phyloP scores from a whole-genome alignment of 805 yeast genomes.

The Starmerella riodocensis region DNA sequence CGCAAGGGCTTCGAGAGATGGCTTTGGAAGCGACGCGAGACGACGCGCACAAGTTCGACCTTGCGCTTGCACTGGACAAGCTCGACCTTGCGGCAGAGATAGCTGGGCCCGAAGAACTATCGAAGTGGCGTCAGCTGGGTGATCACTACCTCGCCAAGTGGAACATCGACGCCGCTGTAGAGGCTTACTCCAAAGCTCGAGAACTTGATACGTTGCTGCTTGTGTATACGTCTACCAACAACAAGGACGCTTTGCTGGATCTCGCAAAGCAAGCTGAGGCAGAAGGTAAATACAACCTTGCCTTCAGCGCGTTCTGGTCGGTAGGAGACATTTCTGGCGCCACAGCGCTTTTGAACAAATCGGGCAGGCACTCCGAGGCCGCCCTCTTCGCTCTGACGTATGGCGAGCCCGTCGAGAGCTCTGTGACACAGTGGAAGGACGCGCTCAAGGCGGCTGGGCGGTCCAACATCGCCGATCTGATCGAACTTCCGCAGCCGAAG shows the following conservation, averaged over 20 bases:
- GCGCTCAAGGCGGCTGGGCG: constrained; percentile 41
- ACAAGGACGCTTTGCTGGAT: constrained; percentile 42
- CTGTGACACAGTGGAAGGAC: constrained; percentile 58
- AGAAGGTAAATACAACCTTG: constrained; percentile 76
- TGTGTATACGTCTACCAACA: constrained; percentile 68
- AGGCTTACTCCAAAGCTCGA: constrained; percentile 62
- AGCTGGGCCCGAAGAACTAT: constrained; percentile 29
- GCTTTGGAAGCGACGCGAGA: constrained; percentile 78
- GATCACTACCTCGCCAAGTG: constrained; percentile 69
- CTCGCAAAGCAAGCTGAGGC: constrained; percentile 55
- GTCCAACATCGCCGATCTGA: constrained; percentile 46
- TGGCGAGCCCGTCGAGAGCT: constrained; percentile 36
- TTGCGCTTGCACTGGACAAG: constrained; percentile 66
- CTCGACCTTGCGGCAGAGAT: constrained; percentile 59
- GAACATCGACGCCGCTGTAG: constrained; percentile 68
- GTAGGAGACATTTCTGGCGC: constrained; percentile 58
- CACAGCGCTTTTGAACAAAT: constrained; percentile 48
- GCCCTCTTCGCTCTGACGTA: constrained; percentile 67
- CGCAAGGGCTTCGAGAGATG: constrained; percentile 74
- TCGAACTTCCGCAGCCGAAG: constrained; percentile 23
- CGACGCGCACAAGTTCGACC: constrained; percentile 79
- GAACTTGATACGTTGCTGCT: constrained; percentile 75
- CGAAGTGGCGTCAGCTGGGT: constrained; percentile 85
- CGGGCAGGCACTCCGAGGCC: constrained; percentile 73
- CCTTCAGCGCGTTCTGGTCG: constrained; percentile 85